phyloP scores from a whole-genome alignment of 805 yeast genomes.

The Teunomyces cretensis region DNA sequence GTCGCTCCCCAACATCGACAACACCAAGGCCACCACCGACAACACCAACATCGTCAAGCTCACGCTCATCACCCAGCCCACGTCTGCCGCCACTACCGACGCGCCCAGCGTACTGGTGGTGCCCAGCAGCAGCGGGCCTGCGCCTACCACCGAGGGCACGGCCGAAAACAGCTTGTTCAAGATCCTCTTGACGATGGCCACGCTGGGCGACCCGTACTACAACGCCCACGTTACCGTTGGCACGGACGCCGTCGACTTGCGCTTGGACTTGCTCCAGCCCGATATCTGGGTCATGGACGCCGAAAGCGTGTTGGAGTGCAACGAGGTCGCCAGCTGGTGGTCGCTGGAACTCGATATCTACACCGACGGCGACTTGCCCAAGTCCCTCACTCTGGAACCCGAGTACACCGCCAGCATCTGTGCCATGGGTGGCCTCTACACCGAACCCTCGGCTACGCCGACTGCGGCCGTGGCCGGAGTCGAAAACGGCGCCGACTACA shows the following conservation, averaged over 20 bases:
- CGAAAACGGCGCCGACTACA: conserved; percentile 14
- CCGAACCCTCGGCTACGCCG: conserved; percentile 11
- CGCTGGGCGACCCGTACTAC: conserved; percentile 15
- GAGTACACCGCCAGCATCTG: conserved; percentile 26
- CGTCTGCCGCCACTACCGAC: not conserved
- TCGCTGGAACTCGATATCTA: conserved; percentile 9
- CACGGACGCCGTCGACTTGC: conserved; percentile 15
- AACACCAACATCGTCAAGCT: no score
- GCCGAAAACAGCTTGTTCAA: not conserved
- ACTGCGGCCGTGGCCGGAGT: conserved; percentile 10
- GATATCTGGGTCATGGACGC: conserved; percentile 39
- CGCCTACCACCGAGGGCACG: not conserved
- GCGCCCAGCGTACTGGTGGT: no score
- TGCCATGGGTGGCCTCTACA: conserved; percentile 24
- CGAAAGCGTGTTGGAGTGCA: conserved; percentile 23
- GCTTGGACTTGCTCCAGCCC: conserved; percentile 37
- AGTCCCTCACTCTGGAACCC: conserved; percentile 17
- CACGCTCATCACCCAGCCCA: no score
- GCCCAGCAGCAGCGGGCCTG: not conserved
- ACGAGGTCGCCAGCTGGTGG: conserved; percentile 18
- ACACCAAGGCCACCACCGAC: no score
- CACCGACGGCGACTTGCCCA: conserved; percentile 5
- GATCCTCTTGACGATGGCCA: conserved; percentile 13
- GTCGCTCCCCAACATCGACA: no score
- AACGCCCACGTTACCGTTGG: conserved; percentile 13